Percentiles rank a stretch among this genome's conserved stretches.
Evolutionary conservation across 2,329 filamentous ascomycete genomes (phyloP).

Genomic region (Celoporthe dispersa): DNA sequence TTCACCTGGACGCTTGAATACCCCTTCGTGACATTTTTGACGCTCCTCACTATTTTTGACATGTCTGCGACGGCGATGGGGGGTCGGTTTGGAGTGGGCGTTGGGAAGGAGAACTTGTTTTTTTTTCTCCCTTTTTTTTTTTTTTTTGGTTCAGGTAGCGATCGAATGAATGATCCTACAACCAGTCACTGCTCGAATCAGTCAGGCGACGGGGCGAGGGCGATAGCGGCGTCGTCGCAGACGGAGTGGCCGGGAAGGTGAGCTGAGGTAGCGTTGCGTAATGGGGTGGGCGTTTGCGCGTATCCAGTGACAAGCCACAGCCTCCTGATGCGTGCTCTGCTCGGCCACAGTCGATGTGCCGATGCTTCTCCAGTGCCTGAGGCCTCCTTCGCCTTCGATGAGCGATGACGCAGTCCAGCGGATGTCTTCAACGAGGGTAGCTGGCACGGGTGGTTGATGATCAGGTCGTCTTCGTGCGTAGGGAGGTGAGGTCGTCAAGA

Average conservation of each 20-base stretch:
- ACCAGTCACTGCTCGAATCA: background rate
- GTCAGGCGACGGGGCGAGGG: constrained; percentile 5
- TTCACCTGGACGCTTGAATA: constrained; percentile 97
- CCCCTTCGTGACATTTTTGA: constrained; percentile 99
- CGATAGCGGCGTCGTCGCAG: constrained; percentile 15
- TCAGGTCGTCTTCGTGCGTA: background rate
- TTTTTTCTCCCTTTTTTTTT: no score
- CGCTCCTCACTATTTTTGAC: constrained; percentile 96
- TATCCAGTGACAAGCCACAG: constrained; percentile 23
- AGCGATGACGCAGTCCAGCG: constrained; percentile 8
- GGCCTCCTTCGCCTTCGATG: constrained; percentile 10
- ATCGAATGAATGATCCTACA: background rate
- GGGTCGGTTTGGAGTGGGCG: background rate
- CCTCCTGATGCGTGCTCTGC: constrained; percentile 10
- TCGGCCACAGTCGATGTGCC: constrained; percentile 1
- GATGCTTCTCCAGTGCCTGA: constrained; percentile 5
- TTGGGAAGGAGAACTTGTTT: no score
- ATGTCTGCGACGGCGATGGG: constrained; percentile 56
- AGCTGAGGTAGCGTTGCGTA: constrained; percentile 16
- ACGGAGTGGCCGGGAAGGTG: constrained; percentile 11
- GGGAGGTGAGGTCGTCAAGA: constrained; percentile 16
- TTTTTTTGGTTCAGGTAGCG: background rate
- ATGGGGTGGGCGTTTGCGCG: constrained; percentile 23
- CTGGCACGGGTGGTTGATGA: constrained; percentile 6
- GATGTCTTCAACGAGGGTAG: background rate